phyloP scores from a whole-genome alignment of 495 filamentous ascomycete species.

The Cercophora newfieldiana region DNA sequence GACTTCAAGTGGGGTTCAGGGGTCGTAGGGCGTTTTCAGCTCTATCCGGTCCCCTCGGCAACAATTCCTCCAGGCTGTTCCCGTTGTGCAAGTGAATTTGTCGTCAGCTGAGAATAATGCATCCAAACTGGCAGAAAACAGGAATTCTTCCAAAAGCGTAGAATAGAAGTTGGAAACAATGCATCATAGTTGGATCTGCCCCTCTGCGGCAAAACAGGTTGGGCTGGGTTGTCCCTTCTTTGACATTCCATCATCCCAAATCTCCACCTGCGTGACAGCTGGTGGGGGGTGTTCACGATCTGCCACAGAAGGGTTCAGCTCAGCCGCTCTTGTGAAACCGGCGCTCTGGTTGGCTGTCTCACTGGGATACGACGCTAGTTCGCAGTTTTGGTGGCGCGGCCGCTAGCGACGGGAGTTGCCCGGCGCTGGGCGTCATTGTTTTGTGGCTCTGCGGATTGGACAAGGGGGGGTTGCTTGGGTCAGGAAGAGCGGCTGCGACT shows the following conservation, averaged over 20 bases:
- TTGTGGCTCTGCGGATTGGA: conserved; percentile 11
- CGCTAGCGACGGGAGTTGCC: no score
- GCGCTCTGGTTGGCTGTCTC: conserved; percentile 20
- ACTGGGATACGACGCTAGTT: conserved; percentile 4
- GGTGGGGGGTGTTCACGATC: not conserved
- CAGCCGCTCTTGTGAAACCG: conserved; percentile 14
- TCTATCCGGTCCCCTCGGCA: not conserved
- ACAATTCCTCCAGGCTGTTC: not conserved
- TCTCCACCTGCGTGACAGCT: not conserved
- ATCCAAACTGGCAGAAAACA: not conserved
- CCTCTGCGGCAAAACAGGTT: not conserved
- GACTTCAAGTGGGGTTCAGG: not conserved
- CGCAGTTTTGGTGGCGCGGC: not conserved
- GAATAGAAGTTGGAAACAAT: not conserved
- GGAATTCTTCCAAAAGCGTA: not conserved
- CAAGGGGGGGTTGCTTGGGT: not conserved
- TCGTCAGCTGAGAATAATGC: not conserved
- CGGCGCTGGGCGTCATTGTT: conserved; percentile 13
- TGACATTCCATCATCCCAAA: not conserved
- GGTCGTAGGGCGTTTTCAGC: not conserved
- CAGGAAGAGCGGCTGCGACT: no score
- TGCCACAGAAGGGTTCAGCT: not conserved
- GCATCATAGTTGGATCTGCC: no score
- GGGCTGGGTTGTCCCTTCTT: not conserved
- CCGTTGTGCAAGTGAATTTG: not conserved